Conservation (phyloP, 345 rosid genomes). For the Diplotaxis tenuifolia region DNA sequence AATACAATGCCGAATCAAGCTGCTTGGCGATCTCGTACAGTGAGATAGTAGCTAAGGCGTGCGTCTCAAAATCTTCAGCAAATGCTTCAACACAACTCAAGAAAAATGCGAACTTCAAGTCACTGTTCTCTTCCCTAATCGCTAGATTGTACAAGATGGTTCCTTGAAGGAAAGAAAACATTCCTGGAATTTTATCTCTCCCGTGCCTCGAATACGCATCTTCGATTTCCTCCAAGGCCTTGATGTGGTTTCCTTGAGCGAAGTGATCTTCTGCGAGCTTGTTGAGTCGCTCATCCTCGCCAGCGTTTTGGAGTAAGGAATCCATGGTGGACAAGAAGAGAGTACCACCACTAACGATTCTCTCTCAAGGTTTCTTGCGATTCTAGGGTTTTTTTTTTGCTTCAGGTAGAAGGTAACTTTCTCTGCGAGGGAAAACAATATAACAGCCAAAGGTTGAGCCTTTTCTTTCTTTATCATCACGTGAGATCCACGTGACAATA, state of each 20-base stretch:
- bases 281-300: neutral
- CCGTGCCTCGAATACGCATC: neutral
- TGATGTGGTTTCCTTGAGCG: slow-evolving; percentile 9
- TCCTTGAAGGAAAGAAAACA: neutral
- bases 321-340: neutral
- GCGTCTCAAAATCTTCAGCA: neutral
- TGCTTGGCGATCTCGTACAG: neutral
- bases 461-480: neutral
- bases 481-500: slow-evolving; percentile 3
- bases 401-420: neutral
- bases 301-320: neutral
- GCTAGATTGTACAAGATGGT: neutral
- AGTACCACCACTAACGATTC: neutral
- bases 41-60: neutral
- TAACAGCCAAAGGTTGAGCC: slow-evolving; percentile 2
- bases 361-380: neutral
- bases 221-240: slow-evolving; percentile 25
- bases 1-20: neutral
- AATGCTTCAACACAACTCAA: slow-evolving; percentile 6
- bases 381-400: neutral
- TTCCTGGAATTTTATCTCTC: neutral
- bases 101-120: neutral
- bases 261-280: neutral
- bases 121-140: neutral
- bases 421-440: neutral